Evolutionary conservation across 768 basidiomycete genomes (phyloP), one percentile per base, ranked within the genome.

Genomic region (Cubamyces lactineus): DNA sequence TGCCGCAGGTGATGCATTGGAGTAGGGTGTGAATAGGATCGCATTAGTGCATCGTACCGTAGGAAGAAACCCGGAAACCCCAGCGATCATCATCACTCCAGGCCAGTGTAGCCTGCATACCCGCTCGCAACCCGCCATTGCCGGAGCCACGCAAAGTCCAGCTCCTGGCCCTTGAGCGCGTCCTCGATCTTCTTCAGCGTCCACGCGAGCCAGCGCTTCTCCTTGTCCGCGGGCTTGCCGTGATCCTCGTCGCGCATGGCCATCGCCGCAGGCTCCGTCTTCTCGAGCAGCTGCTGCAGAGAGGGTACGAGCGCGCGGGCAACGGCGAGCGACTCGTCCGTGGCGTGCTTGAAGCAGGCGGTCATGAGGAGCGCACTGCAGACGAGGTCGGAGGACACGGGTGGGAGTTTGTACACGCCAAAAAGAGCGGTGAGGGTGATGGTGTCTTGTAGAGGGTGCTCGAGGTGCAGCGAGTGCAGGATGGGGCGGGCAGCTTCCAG

Each of bases 361-460:
- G 79, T 74, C 40, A 82, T 74, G 62, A 89, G 72, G 74, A 89
- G 79, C 3, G 87, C 76, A 48, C 81, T 85, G 12, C 81, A 82
- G 17, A 82, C 73, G 19, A 84, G 78, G 71, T 90, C 88, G n/a
- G 76, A 67, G 6, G 82, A 76, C 41, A 86, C 75, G 0, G 82
- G 77, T 0, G 85, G 79, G 23, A 89, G 80, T 15, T 76, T 72
- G 72, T 88, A 86, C 9, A 82, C 69, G 54, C 78, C 74, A 65
- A 81, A 86, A 2, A 89, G 78, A 7, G 86, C 79, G 1, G 82
- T 75, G 7, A 83, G 79, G 1, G 83, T 71, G 53, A 87, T 76
- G 42, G 78, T 70, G 61, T 83, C 74, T 19, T 81, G 72, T 21
- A 88, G 70, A 1, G 85, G 80, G 61, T 80, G 70, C 17, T 76